Base-by-base conservation (phyloP, 306 rosid species). In the Inga oerstediana region DNA sequence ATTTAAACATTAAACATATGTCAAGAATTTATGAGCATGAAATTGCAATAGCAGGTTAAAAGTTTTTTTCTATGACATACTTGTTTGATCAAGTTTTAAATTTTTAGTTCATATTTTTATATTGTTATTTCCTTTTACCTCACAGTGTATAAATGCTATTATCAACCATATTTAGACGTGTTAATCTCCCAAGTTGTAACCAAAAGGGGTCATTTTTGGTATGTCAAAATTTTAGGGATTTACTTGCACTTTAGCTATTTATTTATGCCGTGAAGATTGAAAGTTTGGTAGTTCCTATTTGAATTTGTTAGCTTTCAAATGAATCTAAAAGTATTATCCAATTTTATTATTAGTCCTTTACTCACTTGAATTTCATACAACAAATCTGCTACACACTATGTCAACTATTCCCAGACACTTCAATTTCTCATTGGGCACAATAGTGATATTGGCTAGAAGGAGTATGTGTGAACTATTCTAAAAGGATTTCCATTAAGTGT, bases 321-420 rank as follows among this genome's bases (percentile, higher is more conserved):
- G 17, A 46, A 52, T n/a, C 9, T 54, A 7, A 39, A 34, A 35
- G 14, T 41, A 73, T 51, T 72, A 41, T 45, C 54, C 61, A 51
- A 77, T 48, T 66, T 49, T 12, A 20, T 56, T 56, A 24, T 43
- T 72, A 7, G 56, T 16, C 74, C 46, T 56, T 14, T 58, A 39
- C 74, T 84, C 66, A 58, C 75, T 62, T 58, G 17, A 17, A 69
- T 62, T 82, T 32, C 78, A 68, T 82, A 27, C 70, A 39, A 64
- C 93, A 93, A 93, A 91, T 86, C 77, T 93, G 89, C 95, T 93
- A 73, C 92, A 93, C 82, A 83, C 91, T 8, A 74, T 93, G 71
- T 87, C 91, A 62, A 74, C 93, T 46, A 86, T 93, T 83, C 95
- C 93, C 7, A 88, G 95, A 83, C 51, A 82, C 83, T 84, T 93